Base-by-base conservation (phyloP, 192 early-diverging fungal genomes). In the Paraglomus brasilianum region DNA sequence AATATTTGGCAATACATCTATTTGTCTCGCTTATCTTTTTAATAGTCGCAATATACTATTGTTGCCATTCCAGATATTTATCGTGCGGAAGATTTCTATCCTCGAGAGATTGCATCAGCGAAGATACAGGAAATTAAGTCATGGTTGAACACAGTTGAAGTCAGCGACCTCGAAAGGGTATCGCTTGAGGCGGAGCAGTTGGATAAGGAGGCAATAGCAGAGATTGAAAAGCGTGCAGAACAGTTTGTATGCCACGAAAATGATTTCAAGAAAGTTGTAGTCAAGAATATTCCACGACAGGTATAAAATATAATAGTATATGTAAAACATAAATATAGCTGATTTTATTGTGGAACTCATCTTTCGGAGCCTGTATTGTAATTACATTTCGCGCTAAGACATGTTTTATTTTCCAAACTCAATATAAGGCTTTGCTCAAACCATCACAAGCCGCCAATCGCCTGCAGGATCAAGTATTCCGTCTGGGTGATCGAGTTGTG, bases 401-500 rank as follows among this genome's bases (percentile, higher is more conserved):
- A 30, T 30, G 30, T 3, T 30, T 73, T 70, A 30, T 30, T 30
- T 30, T 30, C 30, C 30, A 30, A 30, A 30, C 30, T 1, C 4
- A 52, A 52, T 14, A n/a, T 5, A 36, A 60, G 69, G 83, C 86
- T 0, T 83, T 92, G 9, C 78, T 99, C 65, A 91, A 91, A 40
- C 93, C 95, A 4, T 76, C 79, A n/a, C 88, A 95, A 72, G 86
- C 92, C 4, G 79, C 79, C 36, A 84, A 85, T 21, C 73, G 89
- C 11, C 84, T 98, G 15, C 81, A 78, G 5, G 75, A 83, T 61
- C 97, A 99, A 75, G 75, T 70, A 30, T 94, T 97, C 73, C 80
- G 78, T 53, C 77, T 98, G 4, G 96, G 97, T 30, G 92, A 99
- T 71, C 91, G 97, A 11, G 88, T 98, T 0, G 77, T 91, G 5